These are phyloP conservation scores for Blastocystis sp. DNA, from an alignment of 352 stramenopile species.

Conservation along the genomic window DNA sequence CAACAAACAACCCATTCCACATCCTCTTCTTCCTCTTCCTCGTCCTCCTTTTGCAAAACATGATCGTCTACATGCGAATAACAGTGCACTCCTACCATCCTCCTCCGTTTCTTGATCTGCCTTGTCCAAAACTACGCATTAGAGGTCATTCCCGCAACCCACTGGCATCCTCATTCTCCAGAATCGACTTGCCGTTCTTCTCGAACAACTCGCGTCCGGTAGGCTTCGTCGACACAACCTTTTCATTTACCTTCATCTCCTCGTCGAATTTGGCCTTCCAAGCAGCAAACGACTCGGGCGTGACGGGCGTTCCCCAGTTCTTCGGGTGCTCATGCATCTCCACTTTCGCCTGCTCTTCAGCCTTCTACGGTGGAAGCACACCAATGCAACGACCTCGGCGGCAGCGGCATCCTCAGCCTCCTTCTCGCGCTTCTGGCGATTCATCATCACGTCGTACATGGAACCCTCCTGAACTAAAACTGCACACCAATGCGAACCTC, in stretches of 20 bases:
- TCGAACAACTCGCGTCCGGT: constrained; percentile 32
- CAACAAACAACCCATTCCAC: constrained; percentile 5
- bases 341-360: neutral
- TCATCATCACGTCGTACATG: constrained; percentile 50
- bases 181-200: constrained; percentile 21
- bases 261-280: constrained; percentile 26
- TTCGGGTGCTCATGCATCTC: neutral
- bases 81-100: neutral
- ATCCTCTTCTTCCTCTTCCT: constrained; percentile 3
- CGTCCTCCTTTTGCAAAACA: neutral
- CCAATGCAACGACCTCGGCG: neutral
- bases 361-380: neutral
- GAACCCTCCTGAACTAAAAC: constrained; percentile 13
- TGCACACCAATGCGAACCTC: neutral
- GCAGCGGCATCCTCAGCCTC: neutral
- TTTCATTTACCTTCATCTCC: constrained; percentile 29
- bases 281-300: neutral
- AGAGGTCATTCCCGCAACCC: neutral
- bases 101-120: constrained; percentile 11
- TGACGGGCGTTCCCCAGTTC: constrained; percentile 44
- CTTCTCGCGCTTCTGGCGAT: constrained; percentile 5
- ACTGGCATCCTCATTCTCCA: constrained; percentile 51
- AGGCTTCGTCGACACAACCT: neutral
- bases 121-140: constrained; percentile 41
- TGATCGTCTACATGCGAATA: constrained; percentile 34